phyloP scores from a whole-genome alignment of 345 rosid genomes.

The Salix koriyanagi region DNA sequence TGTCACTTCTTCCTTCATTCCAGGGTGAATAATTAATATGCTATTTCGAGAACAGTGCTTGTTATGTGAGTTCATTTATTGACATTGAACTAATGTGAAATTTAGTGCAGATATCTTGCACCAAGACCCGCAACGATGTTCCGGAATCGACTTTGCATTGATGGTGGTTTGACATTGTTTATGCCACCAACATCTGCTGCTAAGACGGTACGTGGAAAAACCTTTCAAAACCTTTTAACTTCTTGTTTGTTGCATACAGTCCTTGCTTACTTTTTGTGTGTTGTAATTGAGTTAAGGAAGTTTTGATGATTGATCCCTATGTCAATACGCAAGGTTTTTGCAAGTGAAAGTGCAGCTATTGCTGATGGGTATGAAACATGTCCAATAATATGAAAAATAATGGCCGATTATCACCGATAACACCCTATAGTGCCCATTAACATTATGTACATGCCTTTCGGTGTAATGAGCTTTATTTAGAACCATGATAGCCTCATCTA shows the following conservation, averaged over 20 bases:
- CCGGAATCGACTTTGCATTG: slow-evolving; percentile 78
- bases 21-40: slow-evolving; percentile 50
- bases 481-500: neutral
- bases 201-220: slow-evolving; percentile 51
- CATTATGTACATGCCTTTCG: neutral
- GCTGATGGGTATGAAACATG: neutral
- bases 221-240: neutral
- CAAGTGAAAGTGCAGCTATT: neutral
- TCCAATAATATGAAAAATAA: neutral
- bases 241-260: neutral
- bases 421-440: neutral
- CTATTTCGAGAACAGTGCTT: neutral
- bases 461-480: neutral
- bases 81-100: slow-evolving; percentile 16
- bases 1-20: slow-evolving; percentile 84
- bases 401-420: neutral
- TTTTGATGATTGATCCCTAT: neutral
- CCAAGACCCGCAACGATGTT: slow-evolving; percentile 88
- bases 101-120: slow-evolving; percentile 72
- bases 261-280: neutral
- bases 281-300: neutral
- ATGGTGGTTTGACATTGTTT: slow-evolving; percentile 92
- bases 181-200: slow-evolving; percentile 96
- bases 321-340: neutral
- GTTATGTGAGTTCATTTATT: neutral